phyloP scores from a whole-genome alignment of 2,329 filamentous ascomycete species.

The Colletotrichum sojae region DNA sequence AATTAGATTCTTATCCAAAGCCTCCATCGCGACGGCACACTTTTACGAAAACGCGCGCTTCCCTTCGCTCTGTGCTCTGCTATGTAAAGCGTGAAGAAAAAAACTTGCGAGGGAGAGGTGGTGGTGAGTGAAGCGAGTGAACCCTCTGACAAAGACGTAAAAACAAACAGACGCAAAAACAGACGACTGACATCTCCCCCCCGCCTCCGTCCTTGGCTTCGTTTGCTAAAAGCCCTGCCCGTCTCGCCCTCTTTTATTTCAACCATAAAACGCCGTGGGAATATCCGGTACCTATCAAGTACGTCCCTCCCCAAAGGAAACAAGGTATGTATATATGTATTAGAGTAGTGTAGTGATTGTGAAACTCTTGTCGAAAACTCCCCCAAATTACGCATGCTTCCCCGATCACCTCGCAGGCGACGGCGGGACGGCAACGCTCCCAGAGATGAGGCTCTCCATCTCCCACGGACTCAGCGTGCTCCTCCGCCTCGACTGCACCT shows the following conservation, averaged over 20 bases:
- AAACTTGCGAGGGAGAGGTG: too few species aligned
- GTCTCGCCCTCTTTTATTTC: constrained; percentile 6
- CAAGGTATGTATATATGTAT: constrained; percentile 11
- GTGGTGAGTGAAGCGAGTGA: not conserved
- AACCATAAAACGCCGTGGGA: not conserved
- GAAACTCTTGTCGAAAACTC: not conserved
- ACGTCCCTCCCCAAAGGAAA: constrained; percentile 5
- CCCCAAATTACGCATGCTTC: too few species aligned
- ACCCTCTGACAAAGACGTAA: too few species aligned
- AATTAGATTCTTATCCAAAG: too few species aligned
- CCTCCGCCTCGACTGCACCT: constrained; percentile 73
- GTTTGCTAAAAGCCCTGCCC: not conserved
- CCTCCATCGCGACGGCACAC: too few species aligned
- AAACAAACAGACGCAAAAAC: not conserved
- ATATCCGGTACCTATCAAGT: constrained; percentile 9
- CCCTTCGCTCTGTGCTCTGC: too few species aligned
- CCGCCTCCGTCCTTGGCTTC: not conserved
- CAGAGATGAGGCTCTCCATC: constrained; percentile 74
- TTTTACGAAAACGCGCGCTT: too few species aligned
- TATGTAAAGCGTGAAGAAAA: too few species aligned
- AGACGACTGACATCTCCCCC: not conserved
- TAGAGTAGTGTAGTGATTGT: not conserved
- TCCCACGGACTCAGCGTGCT: constrained; percentile 85
- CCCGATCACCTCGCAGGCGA: constrained; percentile 36
- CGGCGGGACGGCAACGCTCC: constrained; percentile 46